Conservation (phyloP, 768 basidiomycete genomes). For the Podaxis rugospora region DNA sequence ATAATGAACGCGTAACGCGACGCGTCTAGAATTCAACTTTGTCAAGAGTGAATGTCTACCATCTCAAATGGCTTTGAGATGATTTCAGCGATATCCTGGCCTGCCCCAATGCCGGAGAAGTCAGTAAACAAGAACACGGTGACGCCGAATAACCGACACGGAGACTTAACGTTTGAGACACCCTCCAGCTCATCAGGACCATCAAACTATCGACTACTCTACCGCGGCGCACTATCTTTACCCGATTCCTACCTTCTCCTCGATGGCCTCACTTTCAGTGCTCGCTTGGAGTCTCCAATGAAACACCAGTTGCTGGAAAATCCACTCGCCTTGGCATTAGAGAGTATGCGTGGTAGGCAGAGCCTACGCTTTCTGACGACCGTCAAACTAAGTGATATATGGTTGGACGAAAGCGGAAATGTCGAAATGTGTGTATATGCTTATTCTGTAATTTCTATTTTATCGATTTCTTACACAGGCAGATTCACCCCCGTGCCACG, state of each 20-base stretch:
- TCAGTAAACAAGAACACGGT: not conserved
- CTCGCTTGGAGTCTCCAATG: slow-evolving; percentile 37
- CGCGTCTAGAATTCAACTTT: not conserved
- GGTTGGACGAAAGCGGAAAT: slow-evolving; percentile 54
- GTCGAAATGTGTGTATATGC: slow-evolving; percentile 30
- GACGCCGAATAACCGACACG: not conserved
- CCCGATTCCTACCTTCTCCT: slow-evolving; percentile 69
- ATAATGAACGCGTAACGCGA: slow-evolving; percentile 2
- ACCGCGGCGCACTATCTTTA: slow-evolving; percentile 69
- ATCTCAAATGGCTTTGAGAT: not conserved
- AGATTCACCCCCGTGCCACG: slow-evolving; percentile 63
- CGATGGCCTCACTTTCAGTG: slow-evolving; percentile 70
- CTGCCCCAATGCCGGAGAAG: not conserved
- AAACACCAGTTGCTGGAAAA: slow-evolving; percentile 52
- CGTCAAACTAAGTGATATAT: slow-evolving; percentile 48
- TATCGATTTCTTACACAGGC: slow-evolving; percentile 33
- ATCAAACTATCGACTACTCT: slow-evolving; percentile 53
- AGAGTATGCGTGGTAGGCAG: slow-evolving; percentile 76
- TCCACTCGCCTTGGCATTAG: slow-evolving; percentile 65
- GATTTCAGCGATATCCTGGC: not conserved
- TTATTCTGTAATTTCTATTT: not conserved
- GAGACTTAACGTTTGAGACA: not conserved
- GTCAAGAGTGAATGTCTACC: not conserved
- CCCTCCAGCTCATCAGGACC: slow-evolving; percentile 12
- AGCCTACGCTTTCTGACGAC: slow-evolving; percentile 55